phyloP scores from a whole-genome alignment of 768 basidiomycete species.

The Russula foetens region DNA sequence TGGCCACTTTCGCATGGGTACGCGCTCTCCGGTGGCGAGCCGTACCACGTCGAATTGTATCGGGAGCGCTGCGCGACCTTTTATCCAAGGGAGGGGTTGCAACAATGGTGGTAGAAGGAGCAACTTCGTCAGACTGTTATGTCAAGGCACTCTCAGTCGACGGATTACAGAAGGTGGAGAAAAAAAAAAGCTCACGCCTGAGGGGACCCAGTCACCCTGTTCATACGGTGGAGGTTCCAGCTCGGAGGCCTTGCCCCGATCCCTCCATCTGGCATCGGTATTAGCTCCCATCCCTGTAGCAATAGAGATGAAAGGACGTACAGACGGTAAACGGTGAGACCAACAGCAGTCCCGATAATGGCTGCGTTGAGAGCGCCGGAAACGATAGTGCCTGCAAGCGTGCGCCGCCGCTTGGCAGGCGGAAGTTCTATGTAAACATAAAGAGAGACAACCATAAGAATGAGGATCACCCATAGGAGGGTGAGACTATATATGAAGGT shows the following conservation, averaged over 20 bases:
- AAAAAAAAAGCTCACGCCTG: slow-evolving; percentile 4
- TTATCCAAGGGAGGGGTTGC: slow-evolving; percentile 30
- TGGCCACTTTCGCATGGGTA: slow-evolving; percentile 16
- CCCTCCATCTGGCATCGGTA: slow-evolving; percentile 53
- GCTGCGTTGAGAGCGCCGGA: slow-evolving; percentile 81
- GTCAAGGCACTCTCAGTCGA: not conserved
- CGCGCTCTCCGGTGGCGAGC: slow-evolving; percentile 33
- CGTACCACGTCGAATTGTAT: slow-evolving; percentile 30
- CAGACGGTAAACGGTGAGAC: slow-evolving; percentile 81
- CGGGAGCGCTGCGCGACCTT: slow-evolving; percentile 30
- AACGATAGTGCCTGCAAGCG: slow-evolving; percentile 74
- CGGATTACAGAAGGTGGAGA: too few relatives aligned
- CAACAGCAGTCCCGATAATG: slow-evolving; percentile 80
- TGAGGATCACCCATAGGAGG: slow-evolving; percentile 15
- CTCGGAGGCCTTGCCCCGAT: slow-evolving; percentile 53
- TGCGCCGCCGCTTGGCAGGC: slow-evolving; percentile 71
- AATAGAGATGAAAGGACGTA: slow-evolving; percentile 33
- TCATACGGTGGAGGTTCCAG: slow-evolving; percentile 49
- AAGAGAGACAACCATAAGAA: slow-evolving; percentile 25
- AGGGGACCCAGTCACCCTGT: slow-evolving; percentile 44
- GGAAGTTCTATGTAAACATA: slow-evolving; percentile 51
- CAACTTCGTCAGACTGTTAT: not conserved
- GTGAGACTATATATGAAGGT: slow-evolving; percentile 37
- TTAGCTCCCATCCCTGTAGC: not conserved
- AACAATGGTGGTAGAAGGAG: slow-evolving; percentile 28